Evolutionary conservation across 805 yeast genomes (phyloP).

Genomic region (Spathaspora girioi): DNA sequence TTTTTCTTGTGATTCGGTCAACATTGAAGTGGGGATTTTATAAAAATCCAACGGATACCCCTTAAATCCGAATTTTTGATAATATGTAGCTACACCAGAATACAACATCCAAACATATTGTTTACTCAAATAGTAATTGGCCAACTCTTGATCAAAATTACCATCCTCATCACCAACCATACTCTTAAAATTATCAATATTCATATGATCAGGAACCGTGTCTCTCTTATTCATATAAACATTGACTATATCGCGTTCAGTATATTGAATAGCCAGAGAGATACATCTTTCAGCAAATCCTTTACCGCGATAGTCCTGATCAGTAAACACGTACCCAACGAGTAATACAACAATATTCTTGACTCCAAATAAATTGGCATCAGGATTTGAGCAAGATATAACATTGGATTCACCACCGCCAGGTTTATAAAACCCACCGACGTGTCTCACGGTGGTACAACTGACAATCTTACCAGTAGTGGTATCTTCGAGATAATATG

Average conservation of each 20-base stretch:
- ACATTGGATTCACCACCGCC: slow-evolving; percentile 20
- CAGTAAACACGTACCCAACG: slow-evolving; percentile 25
- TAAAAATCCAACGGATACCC: slow-evolving; percentile 32
- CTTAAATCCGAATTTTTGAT: slow-evolving; percentile 58
- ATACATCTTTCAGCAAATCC: slow-evolving; percentile 29
- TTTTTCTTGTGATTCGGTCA: slow-evolving; percentile 12
- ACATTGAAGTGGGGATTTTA: slow-evolving; percentile 22
- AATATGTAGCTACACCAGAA: slow-evolving; percentile 72
- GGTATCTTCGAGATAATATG: slow-evolving; percentile 23
- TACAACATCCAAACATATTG: slow-evolving; percentile 49
- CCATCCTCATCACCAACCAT: slow-evolving; percentile 28
- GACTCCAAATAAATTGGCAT: slow-evolving; percentile 30
- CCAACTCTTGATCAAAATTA: slow-evolving; percentile 24
- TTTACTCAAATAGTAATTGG: slow-evolving; percentile 30
- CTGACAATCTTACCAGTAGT: slow-evolving; percentile 18
- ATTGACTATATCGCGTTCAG: slow-evolving; percentile 27
- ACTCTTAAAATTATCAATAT: slow-evolving; percentile 20
- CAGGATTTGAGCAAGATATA: slow-evolving; percentile 23
- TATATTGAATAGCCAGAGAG: slow-evolving; percentile 22
- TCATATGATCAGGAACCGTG: slow-evolving; percentile 9
- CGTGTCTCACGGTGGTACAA: slow-evolving; percentile 18
- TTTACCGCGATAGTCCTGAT: slow-evolving; percentile 19
- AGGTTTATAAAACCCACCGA: slow-evolving; percentile 27
- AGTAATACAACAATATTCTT: slow-evolving; percentile 23
- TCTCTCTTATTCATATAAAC: slow-evolving; percentile 14